phyloP scores from a whole-genome alignment of 2,329 filamentous ascomycete species.

The Ophiostoma novo-ulmi region DNA sequence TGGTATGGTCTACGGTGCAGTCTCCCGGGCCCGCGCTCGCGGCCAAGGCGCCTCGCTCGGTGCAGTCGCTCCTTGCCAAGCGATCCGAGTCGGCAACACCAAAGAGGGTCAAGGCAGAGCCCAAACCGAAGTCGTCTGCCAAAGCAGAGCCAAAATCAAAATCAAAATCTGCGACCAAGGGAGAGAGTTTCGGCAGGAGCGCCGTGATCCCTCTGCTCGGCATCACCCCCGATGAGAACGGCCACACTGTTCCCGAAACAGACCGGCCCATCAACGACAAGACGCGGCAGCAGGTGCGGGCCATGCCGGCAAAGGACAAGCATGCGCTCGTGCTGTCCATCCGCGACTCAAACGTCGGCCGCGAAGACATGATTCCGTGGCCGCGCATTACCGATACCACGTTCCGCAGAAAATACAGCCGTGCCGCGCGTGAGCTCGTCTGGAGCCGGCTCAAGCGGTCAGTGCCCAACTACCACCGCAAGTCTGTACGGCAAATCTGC shows the following conservation, averaged over 20 bases:
- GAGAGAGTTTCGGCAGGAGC: background rate
- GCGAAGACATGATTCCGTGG: constrained; percentile 50
- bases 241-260: constrained; percentile 35
- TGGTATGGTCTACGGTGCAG: background rate
- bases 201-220: constrained; percentile 18
- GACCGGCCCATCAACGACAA: constrained; percentile 36
- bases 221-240: constrained; percentile 29
- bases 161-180: background rate
- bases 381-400: constrained; percentile 32
- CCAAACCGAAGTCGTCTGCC: background rate
- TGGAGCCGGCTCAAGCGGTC: constrained; percentile 29
- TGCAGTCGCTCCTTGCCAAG: background rate
- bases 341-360: constrained; percentile 37
- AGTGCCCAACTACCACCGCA: constrained; percentile 24
- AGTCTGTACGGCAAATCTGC: constrained; percentile 24
- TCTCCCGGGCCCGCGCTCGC: background rate
- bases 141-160: constrained; percentile 13
- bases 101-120: background rate
- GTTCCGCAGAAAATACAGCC: constrained; percentile 24
- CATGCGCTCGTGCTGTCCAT: constrained; percentile 43
- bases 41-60: background rate
- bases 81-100: background rate
- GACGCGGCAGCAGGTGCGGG: constrained; percentile 40
- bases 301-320: constrained; percentile 44
- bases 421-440: constrained; percentile 26